Base-by-base conservation (phyloP, 1,284 basidiomycete genomes). In the Meira nashicola region DNA sequence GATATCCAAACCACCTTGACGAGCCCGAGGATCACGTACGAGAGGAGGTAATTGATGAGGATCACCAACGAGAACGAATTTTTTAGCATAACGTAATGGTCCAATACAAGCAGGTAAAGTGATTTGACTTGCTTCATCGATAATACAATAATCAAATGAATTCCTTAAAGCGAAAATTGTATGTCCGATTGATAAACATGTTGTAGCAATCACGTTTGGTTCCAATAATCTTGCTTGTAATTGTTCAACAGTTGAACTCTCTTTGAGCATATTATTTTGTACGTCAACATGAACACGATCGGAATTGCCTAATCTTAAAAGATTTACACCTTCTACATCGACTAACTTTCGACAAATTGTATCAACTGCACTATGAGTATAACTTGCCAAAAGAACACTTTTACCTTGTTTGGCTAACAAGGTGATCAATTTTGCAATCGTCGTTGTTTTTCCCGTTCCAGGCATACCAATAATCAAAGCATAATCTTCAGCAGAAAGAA, bases 111-210 rank as follows among this genome's bases (percentile, higher is more conserved):
- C 93, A 0, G 95, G 95, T 2, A 98, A 80, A 0, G 94, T 96
- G 64, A 98, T 93, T 78, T 99, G 95, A 0, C 93, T 96, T 0
- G 94, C 95, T 77, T 98, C 95, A 68, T 98, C 95, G 12, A 98
- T 88, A 60, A 98, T 96, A 80, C 94, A 98, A 73, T 93, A 94
- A 78, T 99, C 93, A 73, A 98, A 99, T 33, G 28, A 33, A 9
- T 82, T 85, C 17, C 65, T 63, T 21, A 88, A 84, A 43, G 85
- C 84, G 79, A 98, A 97, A 5, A 96, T 73, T 0, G 91, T 86
- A 43, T 97, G 91, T 65, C 95, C 90, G 57, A 96, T 86, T 1
- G 89, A 87, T 33, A 98, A 82, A 76, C 91, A 95, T 0, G 94
- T 99, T 1, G 94, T 92, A 0, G 94, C 94, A 3, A 99, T 92